These are phyloP conservation scores for Cornus florida DNA, from an alignment of 148 eudicot species.

Conservation along the genomic window DNA sequence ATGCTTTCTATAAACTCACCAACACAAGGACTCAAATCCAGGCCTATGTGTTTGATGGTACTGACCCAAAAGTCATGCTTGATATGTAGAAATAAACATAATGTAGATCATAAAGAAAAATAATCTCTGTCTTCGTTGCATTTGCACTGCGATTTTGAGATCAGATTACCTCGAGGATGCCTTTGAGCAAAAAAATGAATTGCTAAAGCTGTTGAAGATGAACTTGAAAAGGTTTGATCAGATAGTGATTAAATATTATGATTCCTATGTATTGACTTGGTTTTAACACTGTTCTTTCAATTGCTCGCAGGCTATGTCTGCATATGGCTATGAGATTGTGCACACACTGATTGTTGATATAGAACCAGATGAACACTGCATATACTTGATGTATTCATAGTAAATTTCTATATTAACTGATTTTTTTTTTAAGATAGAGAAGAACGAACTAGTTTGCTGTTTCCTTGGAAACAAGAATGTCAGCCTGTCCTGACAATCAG, in stretches of 20 bases:
- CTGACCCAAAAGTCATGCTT: not conserved
- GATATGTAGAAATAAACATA: not conserved
- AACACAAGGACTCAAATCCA: constrained; percentile 56
- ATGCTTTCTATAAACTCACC: constrained; percentile 65
- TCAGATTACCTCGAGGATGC: constrained; percentile 41
- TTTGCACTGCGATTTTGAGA: not conserved
- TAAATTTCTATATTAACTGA: too few relatives aligned
- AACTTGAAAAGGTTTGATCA: constrained; percentile 53
- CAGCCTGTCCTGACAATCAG: too few relatives aligned
- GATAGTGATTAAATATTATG: not conserved
- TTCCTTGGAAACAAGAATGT: not conserved
- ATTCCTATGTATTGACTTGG: not conserved
- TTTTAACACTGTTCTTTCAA: not conserved
- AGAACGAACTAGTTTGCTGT: not conserved
- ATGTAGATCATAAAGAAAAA: not conserved
- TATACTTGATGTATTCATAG: not conserved
- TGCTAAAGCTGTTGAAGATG: constrained; percentile 68
- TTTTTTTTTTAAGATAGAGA: too few relatives aligned
- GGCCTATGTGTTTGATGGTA: constrained; percentile 75
- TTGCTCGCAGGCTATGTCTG: constrained; percentile 64
- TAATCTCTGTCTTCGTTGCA: not conserved
- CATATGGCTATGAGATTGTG: constrained; percentile 74
- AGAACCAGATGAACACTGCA: constrained; percentile 56
- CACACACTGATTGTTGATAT: constrained; percentile 74
- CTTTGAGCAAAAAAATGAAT: constrained; percentile 77